phyloP scores from a whole-genome alignment of 441 rosid genomes.

The Rhodomyrtus psidioides region DNA sequence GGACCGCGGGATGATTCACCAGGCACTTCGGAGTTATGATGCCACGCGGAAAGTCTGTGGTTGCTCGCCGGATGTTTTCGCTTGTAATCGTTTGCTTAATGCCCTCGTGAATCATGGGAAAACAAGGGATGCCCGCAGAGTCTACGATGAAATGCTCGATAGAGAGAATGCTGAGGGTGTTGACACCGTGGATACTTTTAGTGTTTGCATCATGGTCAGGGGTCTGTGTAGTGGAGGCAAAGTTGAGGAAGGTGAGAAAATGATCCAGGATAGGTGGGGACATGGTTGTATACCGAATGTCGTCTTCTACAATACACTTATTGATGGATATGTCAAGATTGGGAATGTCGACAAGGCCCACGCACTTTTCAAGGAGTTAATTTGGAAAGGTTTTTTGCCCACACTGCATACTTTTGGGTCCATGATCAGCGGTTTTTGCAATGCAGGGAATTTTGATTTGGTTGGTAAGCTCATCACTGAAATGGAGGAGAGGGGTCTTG shows the following conservation, averaged over 20 bases:
- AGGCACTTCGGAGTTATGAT: conserved; percentile 48
- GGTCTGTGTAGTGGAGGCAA: conserved; percentile 70
- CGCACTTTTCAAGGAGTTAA: conserved; percentile 51
- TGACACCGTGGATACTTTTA: conserved; percentile 44
- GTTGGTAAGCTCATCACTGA: conserved; percentile 52
- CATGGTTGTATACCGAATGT: conserved; percentile 69
- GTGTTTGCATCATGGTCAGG: conserved; percentile 50
- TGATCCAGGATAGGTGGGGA: conserved; percentile 74
- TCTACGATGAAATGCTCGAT: conserved; percentile 56
- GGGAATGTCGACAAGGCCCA: conserved; percentile 40
- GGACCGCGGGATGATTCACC: conserved; percentile 37
- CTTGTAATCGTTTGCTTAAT: conserved; percentile 60
- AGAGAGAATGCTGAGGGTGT: conserved; percentile 20
- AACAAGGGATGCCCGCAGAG: conserved; percentile 34
- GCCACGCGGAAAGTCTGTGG: conserved; percentile 15
- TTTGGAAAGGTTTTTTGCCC: conserved; percentile 67
- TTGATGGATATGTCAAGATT: conserved; percentile 57
- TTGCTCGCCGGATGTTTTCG: conserved; percentile 44
- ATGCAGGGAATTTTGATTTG: conserved; percentile 40
- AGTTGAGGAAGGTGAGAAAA: conserved; percentile 50
- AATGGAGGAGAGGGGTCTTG: conserved; percentile 58
- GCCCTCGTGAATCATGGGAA: conserved; percentile 25
- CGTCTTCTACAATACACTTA: conserved; percentile 65
- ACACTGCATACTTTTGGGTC: conserved; percentile 58
- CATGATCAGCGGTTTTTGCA: conserved; percentile 55